phyloP scores from a whole-genome alignment of 305 asterid genomes.

The Rubia balearica region DNA sequence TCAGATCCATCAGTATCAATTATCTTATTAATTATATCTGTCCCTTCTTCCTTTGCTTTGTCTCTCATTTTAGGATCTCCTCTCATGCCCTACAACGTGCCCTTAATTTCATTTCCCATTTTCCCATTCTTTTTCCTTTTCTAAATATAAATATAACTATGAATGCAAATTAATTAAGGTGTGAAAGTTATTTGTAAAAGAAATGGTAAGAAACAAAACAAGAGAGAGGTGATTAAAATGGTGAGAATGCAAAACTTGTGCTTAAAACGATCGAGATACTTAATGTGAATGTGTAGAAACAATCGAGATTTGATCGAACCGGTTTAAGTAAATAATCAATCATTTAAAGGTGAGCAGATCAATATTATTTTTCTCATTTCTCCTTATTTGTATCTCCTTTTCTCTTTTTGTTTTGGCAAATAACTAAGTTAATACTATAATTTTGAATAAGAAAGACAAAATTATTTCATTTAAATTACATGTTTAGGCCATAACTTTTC shows the following conservation, averaged over 20 bases:
- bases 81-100: conserved; percentile 10
- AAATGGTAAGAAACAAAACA: neutral
- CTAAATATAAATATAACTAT: no score
- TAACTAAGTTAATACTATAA: neutral
- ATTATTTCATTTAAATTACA: no score
- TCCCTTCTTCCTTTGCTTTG: neutral
- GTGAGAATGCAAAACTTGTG: neutral
- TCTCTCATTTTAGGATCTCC: conserved; percentile 8
- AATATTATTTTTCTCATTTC: neutral
- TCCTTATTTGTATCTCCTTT: neutral
- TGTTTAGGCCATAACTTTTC: no score
- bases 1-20: conserved; percentile 12
- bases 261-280: neutral
- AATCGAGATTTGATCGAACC: neutral
- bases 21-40: neutral
- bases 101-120: neutral
- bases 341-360: neutral
- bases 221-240: no score
- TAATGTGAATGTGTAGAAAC: neutral
- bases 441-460: no score
- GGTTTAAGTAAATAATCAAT: neutral
- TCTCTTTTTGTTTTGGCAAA: neutral
- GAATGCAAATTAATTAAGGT: no score
- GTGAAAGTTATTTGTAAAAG: neutral
- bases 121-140: no score